Base-by-base conservation (phyloP, 768 basidiomycete genomes). In the Mycena rebaudengoi region DNA sequence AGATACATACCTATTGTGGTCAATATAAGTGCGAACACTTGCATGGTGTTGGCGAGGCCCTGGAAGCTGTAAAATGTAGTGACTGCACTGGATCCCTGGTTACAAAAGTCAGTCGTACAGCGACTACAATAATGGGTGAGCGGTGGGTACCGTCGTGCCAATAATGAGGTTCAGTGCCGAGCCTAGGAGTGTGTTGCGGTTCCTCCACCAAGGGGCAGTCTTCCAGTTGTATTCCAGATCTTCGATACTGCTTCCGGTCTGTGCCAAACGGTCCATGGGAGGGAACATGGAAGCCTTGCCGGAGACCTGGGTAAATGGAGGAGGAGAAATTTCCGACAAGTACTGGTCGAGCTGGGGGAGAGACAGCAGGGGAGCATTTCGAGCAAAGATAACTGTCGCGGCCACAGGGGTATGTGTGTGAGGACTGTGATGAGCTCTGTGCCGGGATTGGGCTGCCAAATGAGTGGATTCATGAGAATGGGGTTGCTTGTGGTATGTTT, bases 41-140 rank as follows among this genome's bases (percentile, higher is more conserved):
- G 90, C 0, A 92, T 74, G 0, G 87, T 89, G 64, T 90, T 89
- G 53, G 86, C 80, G 11, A 91, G 78, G 39, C 91, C 90, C 69
- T 89, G 87, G 21, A 91, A 72, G 71, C 89, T 90, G 70, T 91
- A 92, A 66, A 86, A 90, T 1, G 85, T 83, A 5, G 89, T 85
- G 33, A 91, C 75, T 25, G 83, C 85, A 72, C 89, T 91, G 2
- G 91, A 91, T 12, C 91, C 90, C 90, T 91, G 44, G 0, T 44
- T 23, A 45, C 10, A 10, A 18, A 20, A 48, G 51, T 30, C 7
- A 14, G 61, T 40, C 51, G 1, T 23, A 28, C 7, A n/a, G 20
- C 11, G 16, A 50, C 13, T 18, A 6, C 10, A 45, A 18, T 16
- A n/a, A 35, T 18, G 21, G 12, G 11, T 16, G 7, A 6, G 23